Base-by-base conservation (phyloP, 1,139 yeast genomes). In the Geotrichum carabidarum region DNA sequence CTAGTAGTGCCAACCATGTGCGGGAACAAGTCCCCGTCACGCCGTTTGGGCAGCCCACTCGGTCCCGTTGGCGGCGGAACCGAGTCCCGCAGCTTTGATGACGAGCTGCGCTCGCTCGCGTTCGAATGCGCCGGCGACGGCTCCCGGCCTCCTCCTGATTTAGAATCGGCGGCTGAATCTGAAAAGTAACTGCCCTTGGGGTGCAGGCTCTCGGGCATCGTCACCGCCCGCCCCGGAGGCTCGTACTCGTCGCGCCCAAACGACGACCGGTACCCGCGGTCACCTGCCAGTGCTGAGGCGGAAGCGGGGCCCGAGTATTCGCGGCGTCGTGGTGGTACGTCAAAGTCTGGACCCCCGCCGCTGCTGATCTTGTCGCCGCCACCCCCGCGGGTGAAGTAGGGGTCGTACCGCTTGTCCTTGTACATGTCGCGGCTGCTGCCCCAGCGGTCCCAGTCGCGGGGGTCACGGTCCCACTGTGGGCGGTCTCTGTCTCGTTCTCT, bases 401-500 rank as follows among this genome's bases (percentile, higher is more conserved):
- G 22, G 12, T 45, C 49, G 22, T 35, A 45, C 6, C 49, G 49
- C n/a, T 18, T 36, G 8, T 45, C 41, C 34, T 36, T 45, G 41
- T 45, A 36, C 17, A n/a, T 11, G 17, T 45, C 47, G 11, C 47
- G 47, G 27, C 30, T 32, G n/a, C 27, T 32, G 4, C 55, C 63
- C 5, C 49, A 36, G 8, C 57, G 63, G 27, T 22, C 27, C 27
- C 27, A 22, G 27, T 22, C 27, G 27, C 27, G 27, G 27, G 27
- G 27, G 27, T 22, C 27, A 3, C 27, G 27, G 27, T 22, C 27
- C 27, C 27, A 22, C 27, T 22, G 27, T 5, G 27, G 27, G 12
- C 42, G 42, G 12, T 54, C 62, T 0, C 52, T 5, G 8, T 44
- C 48, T 27, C 49, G 22, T 9, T 51, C 54, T 45, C 50, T 22